Conservation (phyloP, 495 filamentous ascomycete genomes). For the Hypoxylon intermedium region DNA sequence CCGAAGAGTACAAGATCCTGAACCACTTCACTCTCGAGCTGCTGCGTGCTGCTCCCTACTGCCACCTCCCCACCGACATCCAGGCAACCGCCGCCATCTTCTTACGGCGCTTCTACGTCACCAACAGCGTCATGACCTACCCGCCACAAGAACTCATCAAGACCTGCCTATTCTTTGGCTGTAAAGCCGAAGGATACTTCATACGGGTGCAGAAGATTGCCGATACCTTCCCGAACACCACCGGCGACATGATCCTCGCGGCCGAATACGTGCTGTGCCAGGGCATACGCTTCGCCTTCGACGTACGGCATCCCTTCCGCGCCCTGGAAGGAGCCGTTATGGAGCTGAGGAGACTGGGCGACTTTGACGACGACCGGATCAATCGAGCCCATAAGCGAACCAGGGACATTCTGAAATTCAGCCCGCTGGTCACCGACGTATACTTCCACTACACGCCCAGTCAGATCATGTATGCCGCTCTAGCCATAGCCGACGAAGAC, state of each 20-base stretch:
- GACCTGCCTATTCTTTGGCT: constrained; percentile 87
- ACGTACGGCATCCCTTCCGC: constrained; percentile 89
- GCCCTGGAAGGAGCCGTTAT: constrained; percentile 84
- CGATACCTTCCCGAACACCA: constrained; percentile 66
- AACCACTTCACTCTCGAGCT: constrained; percentile 78
- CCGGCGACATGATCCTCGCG: constrained; percentile 78
- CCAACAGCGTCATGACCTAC: constrained; percentile 93
- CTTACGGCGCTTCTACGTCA: constrained; percentile 91
- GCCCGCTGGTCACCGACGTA: constrained; percentile 84
- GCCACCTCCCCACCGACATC: constrained; percentile 80
- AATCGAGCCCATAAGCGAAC: constrained; percentile 72
- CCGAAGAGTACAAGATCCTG: constrained; percentile 84
- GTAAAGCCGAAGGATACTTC: constrained; percentile 87
- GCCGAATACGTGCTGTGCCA: constrained; percentile 92
- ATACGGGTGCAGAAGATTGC: constrained; percentile 69
- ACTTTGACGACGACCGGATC: constrained; percentile 61
- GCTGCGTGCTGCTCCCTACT: constrained; percentile 75
- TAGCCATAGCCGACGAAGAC: constrained; percentile 75
- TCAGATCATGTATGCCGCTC: constrained; percentile 86
- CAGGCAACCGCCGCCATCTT: constrained; percentile 91
- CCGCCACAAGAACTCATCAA: constrained; percentile 85
- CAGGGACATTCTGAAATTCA: constrained; percentile 74
- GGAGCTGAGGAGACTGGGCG: constrained; percentile 68
- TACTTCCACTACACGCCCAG: constrained; percentile 96
- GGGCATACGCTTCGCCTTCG: constrained; percentile 90